Evolutionary conservation across 345 rosid species (phyloP).

Genomic region (Chamaenerion angustifolium): DNA sequence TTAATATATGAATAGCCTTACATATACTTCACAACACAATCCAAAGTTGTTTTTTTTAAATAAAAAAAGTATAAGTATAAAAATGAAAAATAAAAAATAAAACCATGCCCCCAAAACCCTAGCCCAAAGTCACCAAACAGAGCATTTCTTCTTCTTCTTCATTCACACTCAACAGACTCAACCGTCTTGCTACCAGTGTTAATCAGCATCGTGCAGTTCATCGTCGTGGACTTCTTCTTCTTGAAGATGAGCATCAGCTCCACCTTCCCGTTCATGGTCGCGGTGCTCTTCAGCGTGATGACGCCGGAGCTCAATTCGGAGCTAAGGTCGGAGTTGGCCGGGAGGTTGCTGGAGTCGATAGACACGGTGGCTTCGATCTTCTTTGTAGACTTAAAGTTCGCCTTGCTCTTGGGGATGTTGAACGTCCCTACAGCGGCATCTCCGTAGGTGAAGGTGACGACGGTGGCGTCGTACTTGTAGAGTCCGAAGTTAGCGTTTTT

Average conservation of each 20-base stretch:
- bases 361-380: conserved; percentile 6
- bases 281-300: conserved; percentile 8
- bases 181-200: not conserved
- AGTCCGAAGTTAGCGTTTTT: conserved; percentile 17
- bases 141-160: not conserved
- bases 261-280: conserved; percentile 11
- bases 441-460: conserved; percentile 5
- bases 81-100: too few species aligned
- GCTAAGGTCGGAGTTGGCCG: not conserved
- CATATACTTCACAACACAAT: conserved; percentile 63
- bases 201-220: conserved; percentile 10
- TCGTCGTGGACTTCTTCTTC: conserved; percentile 9
- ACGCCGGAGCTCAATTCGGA: conserved; percentile 6
- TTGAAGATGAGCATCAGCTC: conserved; percentile 11
- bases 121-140: too few species aligned
- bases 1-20: too few species aligned
- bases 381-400: conserved; percentile 11
- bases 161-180: conserved; percentile 6
- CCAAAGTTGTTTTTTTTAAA: conserved; percentile 27
- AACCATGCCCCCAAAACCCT: too few species aligned
- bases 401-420: conserved; percentile 6
- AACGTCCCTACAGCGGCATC: conserved; percentile 8
- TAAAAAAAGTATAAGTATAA: too few species aligned
- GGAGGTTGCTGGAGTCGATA: conserved; percentile 6
- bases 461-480: not conserved